Conservation (phyloP, 257 asterid genomes). For the Solanum lycopersicoides region DNA sequence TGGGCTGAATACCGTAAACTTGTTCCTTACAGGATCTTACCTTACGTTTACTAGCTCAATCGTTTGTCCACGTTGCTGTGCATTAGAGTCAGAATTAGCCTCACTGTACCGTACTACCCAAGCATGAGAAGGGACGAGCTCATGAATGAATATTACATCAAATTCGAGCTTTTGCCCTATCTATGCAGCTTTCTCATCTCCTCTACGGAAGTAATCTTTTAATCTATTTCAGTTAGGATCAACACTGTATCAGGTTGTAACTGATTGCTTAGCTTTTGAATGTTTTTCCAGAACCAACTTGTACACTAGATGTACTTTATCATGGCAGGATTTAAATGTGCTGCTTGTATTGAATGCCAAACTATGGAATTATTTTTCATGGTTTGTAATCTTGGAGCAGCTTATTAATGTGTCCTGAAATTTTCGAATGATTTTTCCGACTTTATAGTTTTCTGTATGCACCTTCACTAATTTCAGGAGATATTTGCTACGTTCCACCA, state of each 20-base stretch:
- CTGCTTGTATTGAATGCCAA: neutral
- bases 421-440: neutral
- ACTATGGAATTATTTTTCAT: neutral
- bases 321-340: neutral
- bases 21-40: slow-evolving; percentile 93
- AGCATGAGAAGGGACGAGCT: neutral
- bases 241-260: neutral
- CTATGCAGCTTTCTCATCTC: neutral
- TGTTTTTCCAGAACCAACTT: neutral
- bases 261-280: neutral
- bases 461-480: neutral
- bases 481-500: neutral
- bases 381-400: neutral
- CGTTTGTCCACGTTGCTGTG: neutral
- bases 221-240: neutral
- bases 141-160: neutral
- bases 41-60: slow-evolving; percentile 45
- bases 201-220: neutral
- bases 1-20: slow-evolving; percentile 76
- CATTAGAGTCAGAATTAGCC: neutral
- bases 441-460: neutral
- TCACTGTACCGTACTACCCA: neutral
- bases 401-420: neutral
- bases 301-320: neutral
- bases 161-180: neutral